Base-by-base conservation (phyloP, 768 basidiomycete species). In the Trametes villosa region DNA sequence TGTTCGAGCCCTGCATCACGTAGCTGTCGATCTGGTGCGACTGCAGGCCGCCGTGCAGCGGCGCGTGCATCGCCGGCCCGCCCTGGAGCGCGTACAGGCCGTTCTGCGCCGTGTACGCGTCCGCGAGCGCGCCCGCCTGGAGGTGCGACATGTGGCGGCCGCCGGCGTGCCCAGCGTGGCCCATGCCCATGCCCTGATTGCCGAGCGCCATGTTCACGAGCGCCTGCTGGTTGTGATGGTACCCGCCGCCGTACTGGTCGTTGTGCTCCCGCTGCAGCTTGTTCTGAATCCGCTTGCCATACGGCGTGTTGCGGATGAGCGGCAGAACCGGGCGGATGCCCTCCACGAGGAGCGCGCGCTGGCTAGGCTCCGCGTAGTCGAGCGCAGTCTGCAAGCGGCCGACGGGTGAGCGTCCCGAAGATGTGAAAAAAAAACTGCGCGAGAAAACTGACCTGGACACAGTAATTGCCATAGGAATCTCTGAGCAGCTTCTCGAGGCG, bases 241-340 rank as follows among this genome's bases (percentile, higher is more conserved):
- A 86, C 56, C 81, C 80, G 13, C 66, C 71, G 47, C 81, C 80
- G 62, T 81, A 88, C 56, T 78, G 81, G 66, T 91, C 91, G 76
- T 90, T 82, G 65, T 69, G 91, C 77, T 96, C 95, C 59, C 96
- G 92, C 76, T 97, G 96, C 54, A 98, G 80, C 78, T 98, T 98
- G 80, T 95, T 96, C 76, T 98, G 96, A 70, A 99, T 99, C 44
- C 97, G 89, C 80, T 99, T 99, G 67, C 97, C 97, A 68, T 99
- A 99, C 8, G 97, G 97, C 11, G 97, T 99, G 77, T 99, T 99
- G 70, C 97, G 91, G 71, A 99, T 99, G 68, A 98, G 83, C 2
- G 97, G 97, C 26, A 99, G 83, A 62, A 98, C 94, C n/a, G 97
- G 97, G 50, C 97, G 91, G 73, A 99, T 99, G 67, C 93, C 94